phyloP scores from a whole-genome alignment of 2,329 filamentous ascomycete genomes.

The Penicillium sp. region DNA sequence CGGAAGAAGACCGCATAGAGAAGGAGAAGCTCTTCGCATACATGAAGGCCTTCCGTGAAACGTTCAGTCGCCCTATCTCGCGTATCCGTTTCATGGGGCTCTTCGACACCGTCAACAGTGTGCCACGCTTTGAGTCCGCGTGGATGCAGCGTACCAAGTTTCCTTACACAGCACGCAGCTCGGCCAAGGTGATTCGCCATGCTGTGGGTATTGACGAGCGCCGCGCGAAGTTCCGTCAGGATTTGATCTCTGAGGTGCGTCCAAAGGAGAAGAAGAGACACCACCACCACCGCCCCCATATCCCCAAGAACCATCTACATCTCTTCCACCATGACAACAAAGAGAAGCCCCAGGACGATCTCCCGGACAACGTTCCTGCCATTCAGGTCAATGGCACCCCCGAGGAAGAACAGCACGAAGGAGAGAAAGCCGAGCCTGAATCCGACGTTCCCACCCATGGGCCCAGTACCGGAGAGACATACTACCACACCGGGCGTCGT shows the following conservation, averaged over 20 bases:
- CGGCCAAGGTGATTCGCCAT: conserved; percentile 55
- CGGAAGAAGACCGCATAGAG: conserved; percentile 27
- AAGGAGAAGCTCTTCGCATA: conserved; percentile 61
- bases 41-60: conserved; percentile 77
- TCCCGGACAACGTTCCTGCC: conserved; percentile 23
- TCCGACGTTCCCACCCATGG: conserved; percentile 9
- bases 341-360: conserved; percentile 8
- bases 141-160: conserved; percentile 76
- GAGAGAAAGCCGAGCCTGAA: not conserved
- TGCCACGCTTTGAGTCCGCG: conserved; percentile 69
- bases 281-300: conserved; percentile 20
- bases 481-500: conserved; percentile 27
- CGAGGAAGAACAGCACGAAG: conserved; percentile 1
- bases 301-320: conserved; percentile 21
- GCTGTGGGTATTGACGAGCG: conserved; percentile 58
- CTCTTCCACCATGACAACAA: conserved; percentile 16
- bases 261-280: conserved; percentile 18
- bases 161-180: conserved; percentile 55
- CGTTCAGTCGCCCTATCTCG: conserved; percentile 71
- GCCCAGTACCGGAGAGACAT: conserved; percentile 22
- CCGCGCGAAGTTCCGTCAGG: conserved; percentile 57
- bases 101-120: conserved; percentile 79
- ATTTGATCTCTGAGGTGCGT: conserved; percentile 50
- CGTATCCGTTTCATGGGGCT: conserved; percentile 74
- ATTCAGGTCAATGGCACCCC: conserved; percentile 31